phyloP scores from a whole-genome alignment of 2,329 filamentous ascomycete genomes.

The Ceratocystis destructans region DNA sequence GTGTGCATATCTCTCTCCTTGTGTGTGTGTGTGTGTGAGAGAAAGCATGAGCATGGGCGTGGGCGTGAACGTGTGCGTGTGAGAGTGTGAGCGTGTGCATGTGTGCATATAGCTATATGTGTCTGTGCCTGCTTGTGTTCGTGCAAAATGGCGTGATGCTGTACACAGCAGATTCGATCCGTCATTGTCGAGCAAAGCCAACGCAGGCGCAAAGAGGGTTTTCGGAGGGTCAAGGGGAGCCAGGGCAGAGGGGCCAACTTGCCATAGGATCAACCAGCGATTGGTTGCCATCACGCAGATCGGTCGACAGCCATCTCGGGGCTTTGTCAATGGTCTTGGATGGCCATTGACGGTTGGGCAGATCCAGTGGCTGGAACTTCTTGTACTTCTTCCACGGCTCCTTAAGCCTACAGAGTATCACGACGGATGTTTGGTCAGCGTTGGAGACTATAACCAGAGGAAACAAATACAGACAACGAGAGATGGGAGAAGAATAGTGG shows the following conservation, averaged over 20 bases:
- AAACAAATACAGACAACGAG: not conserved
- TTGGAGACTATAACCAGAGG: slow-evolving; percentile 5
- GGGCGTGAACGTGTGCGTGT: no score
- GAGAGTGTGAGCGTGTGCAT: not conserved
- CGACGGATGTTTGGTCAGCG: no score
- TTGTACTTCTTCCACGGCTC: slow-evolving; percentile 68
- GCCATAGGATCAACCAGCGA: slow-evolving; percentile 88
- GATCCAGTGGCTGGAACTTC: slow-evolving; percentile 43
- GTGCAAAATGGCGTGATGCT: not conserved
- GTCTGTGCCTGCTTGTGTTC: not conserved
- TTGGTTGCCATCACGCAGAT: slow-evolving; percentile 87
- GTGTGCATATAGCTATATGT: not conserved
- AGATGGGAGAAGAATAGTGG: not conserved
- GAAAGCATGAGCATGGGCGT: no score
- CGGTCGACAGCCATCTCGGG: slow-evolving; percentile 80
- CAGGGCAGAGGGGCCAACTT: slow-evolving; percentile 25
- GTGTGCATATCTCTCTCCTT: not conserved
- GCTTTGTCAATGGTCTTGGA: slow-evolving; percentile 68
- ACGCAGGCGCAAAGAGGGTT: not conserved
- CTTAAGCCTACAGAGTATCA: slow-evolving; percentile 42
- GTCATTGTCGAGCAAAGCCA: not conserved
- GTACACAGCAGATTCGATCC: not conserved
- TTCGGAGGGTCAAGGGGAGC: not conserved
- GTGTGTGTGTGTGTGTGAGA: not conserved
- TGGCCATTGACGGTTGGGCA: slow-evolving; percentile 70